Evolutionary conservation across 2,329 filamentous ascomycete genomes (phyloP).

Genomic region (Knoxdaviesia proteae): DNA sequence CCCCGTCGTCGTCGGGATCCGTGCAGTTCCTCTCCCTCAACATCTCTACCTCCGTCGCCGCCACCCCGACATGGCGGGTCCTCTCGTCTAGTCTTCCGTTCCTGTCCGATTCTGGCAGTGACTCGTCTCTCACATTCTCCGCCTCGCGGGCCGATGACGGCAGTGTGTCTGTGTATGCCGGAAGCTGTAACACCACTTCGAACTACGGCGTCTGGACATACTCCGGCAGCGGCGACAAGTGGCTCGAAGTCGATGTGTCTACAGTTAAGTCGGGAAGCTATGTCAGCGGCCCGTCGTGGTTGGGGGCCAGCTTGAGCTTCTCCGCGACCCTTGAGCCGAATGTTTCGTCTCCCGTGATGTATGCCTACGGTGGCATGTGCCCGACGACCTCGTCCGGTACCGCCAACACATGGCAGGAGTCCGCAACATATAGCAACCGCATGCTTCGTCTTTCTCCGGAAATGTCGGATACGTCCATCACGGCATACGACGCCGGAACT

Average conservation of each 20-base stretch:
- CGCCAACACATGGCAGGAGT: slow-evolving; percentile 41
- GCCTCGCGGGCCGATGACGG: slow-evolving; percentile 47
- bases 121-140: slow-evolving; percentile 29
- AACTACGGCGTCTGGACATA: slow-evolving; percentile 49
- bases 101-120: slow-evolving; percentile 16
- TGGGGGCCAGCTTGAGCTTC: slow-evolving; percentile 43
- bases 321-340: slow-evolving; percentile 35
- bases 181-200: slow-evolving; percentile 40
- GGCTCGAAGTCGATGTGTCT: slow-evolving; percentile 19
- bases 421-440: slow-evolving; percentile 57
- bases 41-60: slow-evolving; percentile 33
- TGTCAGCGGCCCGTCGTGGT: slow-evolving; percentile 21
- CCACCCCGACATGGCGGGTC: slow-evolving; percentile 24
- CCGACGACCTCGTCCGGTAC: slow-evolving; percentile 2
- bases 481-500: slow-evolving; percentile 4
- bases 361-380: slow-evolving; percentile 85
- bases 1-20: slow-evolving; percentile 22
- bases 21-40: slow-evolving; percentile 43
- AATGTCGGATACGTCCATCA: slow-evolving; percentile 16
- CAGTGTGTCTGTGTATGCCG: slow-evolving; percentile 52
- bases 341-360: slow-evolving; percentile 33
- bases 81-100: slow-evolving; percentile 44
- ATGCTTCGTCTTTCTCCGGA: slow-evolving; percentile 40
- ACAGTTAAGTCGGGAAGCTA: slow-evolving; percentile 15
- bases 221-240: slow-evolving; percentile 20